phyloP scores from a whole-genome alignment of 306 rosid species.

The Citrullus amarus region DNA sequence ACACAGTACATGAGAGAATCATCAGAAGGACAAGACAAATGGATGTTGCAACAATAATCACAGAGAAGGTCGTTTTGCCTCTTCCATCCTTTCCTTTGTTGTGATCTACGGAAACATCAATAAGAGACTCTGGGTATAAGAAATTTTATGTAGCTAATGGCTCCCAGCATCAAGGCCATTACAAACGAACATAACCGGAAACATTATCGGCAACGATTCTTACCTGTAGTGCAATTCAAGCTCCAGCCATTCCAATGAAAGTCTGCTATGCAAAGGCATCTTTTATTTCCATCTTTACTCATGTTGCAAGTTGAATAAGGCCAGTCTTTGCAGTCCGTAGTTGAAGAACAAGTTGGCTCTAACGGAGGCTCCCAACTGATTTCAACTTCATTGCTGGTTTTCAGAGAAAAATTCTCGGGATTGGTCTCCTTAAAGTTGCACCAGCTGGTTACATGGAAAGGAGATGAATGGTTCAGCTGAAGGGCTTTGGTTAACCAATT shows the following conservation, averaged over 20 bases:
- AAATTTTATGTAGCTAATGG: background rate
- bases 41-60: constrained; percentile 26
- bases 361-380: constrained; percentile 37
- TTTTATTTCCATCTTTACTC: constrained; percentile 29
- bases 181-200: background rate
- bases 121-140: background rate
- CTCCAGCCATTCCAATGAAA: constrained; percentile 46
- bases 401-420: background rate
- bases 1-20: constrained; percentile 29
- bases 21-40: constrained; percentile 22
- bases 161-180: background rate
- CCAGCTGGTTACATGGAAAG: constrained; percentile 30
- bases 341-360: constrained; percentile 45
- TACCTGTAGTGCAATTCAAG: constrained; percentile 45
- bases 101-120: background rate
- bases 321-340: constrained; percentile 56
- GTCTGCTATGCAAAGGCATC: constrained; percentile 43
- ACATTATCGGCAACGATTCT: background rate
- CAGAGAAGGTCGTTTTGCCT: constrained; percentile 23
- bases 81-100: constrained; percentile 14
- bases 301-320: constrained; percentile 49
- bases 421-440: constrained; percentile 29
- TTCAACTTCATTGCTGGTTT: constrained; percentile 29
- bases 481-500: constrained; percentile 21
- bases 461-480: constrained; percentile 41